Conservation (phyloP, 306 rosid genomes). For the Lagenaria siceraria region DNA sequence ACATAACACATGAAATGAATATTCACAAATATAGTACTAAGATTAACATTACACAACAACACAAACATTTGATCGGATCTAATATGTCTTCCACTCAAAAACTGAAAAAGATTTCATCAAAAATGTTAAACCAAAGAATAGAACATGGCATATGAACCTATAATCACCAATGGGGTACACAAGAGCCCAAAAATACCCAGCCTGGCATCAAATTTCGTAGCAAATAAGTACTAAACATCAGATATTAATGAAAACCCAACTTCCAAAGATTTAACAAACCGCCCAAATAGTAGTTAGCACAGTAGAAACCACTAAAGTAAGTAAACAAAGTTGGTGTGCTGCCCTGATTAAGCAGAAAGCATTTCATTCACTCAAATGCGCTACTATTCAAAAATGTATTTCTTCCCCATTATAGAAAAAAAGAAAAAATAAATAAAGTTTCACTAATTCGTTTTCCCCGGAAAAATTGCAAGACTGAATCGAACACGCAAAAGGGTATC, state of each 20-base stretch:
- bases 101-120: background rate
- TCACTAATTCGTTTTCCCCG: background rate
- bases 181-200: background rate
- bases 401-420: background rate
- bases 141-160: background rate
- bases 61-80: background rate
- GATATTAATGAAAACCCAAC: background rate
- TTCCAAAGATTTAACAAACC: background rate
- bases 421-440: background rate
- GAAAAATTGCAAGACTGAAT: background rate
- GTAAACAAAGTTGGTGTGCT: background rate
- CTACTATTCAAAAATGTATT: background rate
- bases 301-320: background rate
- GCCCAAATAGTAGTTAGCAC: background rate
- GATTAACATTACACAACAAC: background rate
- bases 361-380: background rate
- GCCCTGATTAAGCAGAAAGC: background rate
- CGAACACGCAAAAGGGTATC: background rate
- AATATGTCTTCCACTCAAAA: background rate
- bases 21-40: background rate
- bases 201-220: background rate
- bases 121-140: background rate
- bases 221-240: background rate
- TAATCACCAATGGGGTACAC: background rate
- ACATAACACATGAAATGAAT: background rate